A percentile compares a stretch with the other conserved stretches of the same genome.
Evolutionary conservation across 2,329 filamentous ascomycete species (phyloP).

Genomic region (Salinomyces thailandicus): DNA sequence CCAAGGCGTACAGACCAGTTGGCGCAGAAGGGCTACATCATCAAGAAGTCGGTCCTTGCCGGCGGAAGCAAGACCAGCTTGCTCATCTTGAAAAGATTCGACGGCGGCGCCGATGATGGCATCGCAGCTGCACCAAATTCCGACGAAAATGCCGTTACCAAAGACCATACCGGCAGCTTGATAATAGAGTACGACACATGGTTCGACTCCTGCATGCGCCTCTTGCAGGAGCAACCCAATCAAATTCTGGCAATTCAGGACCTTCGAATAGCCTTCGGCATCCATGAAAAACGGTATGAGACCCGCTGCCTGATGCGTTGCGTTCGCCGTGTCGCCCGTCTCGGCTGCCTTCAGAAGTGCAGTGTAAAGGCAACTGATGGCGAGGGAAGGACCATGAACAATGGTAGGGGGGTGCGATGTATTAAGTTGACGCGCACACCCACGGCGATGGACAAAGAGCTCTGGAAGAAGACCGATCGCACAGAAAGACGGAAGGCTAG

Average conservation of each 20-base stretch:
- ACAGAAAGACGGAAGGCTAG: neutral
- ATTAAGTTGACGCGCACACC: slow-evolving; percentile 34
- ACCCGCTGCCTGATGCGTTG: slow-evolving; percentile 30
- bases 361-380: slow-evolving; percentile 20
- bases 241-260: slow-evolving; percentile 43
- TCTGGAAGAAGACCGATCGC: slow-evolving; percentile 9
- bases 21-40: slow-evolving; percentile 50
- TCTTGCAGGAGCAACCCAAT: slow-evolving; percentile 37
- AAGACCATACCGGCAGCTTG: slow-evolving; percentile 3
- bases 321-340: slow-evolving; percentile 30
- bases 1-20: slow-evolving; percentile 50
- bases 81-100: slow-evolving; percentile 44
- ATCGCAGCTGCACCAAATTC: neutral
- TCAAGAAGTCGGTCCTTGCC: slow-evolving; percentile 42
- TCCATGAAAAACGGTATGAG: slow-evolving; percentile 27
- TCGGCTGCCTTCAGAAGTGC: slow-evolving; percentile 31
- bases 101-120: slow-evolving; percentile 9
- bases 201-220: slow-evolving; percentile 37
- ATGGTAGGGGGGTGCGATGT: slow-evolving; percentile 2
- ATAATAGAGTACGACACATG: slow-evolving; percentile 39
- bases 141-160: slow-evolving; percentile 1
- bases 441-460: slow-evolving; percentile 20
- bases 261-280: slow-evolving; percentile 38
- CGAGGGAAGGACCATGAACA: neutral
- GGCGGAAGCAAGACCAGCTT: slow-evolving; percentile 45